These are phyloP conservation scores for Tylopilus plumbeoviolaceoides DNA, from an alignment of 768 basidiomycete species.

Conservation along the genomic window DNA sequence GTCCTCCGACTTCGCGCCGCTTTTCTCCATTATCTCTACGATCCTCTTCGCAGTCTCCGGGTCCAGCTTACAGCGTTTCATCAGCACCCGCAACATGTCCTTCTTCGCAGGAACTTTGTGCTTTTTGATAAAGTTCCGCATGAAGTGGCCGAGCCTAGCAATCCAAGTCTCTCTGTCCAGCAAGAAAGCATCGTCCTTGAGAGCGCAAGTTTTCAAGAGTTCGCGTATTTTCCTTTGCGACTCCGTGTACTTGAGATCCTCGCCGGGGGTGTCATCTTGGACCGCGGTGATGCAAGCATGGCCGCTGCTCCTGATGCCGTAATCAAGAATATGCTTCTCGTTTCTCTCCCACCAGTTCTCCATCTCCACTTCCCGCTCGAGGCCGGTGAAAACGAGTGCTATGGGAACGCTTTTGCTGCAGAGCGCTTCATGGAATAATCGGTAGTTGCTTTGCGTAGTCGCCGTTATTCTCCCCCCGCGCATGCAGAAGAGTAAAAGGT, in stretches of 20 bases:
- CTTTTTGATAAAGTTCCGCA: conserved; percentile 17
- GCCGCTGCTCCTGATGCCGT: conserved; percentile 27
- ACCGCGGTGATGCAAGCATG: conserved; percentile 32
- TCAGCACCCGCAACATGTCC: conserved; percentile 18
- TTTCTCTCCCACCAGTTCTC: conserved; percentile 36
- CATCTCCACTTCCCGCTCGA: conserved; percentile 34
- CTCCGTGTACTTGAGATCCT: conserved; percentile 20
- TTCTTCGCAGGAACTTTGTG: conserved; percentile 13
- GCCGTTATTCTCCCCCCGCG: no score
- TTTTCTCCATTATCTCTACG: conserved; percentile 19
- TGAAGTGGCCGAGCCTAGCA: conserved; percentile 5
- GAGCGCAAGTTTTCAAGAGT: conserved; percentile 16
- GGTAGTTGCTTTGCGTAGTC: conserved; percentile 17
- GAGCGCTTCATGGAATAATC: conserved; percentile 37
- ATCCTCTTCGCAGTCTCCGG: conserved; percentile 22
- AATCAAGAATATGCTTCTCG: conserved; percentile 13
- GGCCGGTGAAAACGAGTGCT: conserved; percentile 38
- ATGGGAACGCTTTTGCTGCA: conserved; percentile 37
- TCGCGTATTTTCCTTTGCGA: conserved; percentile 21
- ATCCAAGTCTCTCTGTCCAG: conserved; percentile 19
- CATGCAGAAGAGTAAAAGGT: neutral
- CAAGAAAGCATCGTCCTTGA: conserved; percentile 7
- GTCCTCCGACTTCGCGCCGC: conserved; percentile 1
- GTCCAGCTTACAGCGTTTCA: conserved; percentile 26
- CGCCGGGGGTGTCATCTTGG: conserved; percentile 16